Evolutionary conservation across 345 rosid genomes (phyloP).

Genomic region (Reutealis trisperma): DNA sequence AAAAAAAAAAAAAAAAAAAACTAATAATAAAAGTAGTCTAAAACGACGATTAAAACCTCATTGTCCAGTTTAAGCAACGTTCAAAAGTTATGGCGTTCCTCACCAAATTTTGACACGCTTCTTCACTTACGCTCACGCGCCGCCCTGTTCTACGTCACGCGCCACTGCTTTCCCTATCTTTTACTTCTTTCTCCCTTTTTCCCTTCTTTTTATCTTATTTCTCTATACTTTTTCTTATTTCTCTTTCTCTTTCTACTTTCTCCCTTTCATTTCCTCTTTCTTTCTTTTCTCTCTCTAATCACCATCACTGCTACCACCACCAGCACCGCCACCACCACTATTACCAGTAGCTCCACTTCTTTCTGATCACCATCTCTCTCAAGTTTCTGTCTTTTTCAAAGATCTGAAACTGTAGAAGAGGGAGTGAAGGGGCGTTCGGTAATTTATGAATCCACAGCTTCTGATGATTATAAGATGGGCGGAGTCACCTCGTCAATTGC

Average conservation of each 20-base stretch:
- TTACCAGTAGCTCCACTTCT: neutral
- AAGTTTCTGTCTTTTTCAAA: neutral
- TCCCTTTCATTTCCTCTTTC: neutral
- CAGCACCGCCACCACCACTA: neutral
- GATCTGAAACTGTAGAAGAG: constrained; percentile 16
- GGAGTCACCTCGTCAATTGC: constrained; percentile 97
- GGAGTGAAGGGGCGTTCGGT: neutral
- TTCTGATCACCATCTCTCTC: neutral
- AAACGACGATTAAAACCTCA: neutral
- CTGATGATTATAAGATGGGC: constrained; percentile 69
- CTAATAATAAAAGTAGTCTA: neutral
- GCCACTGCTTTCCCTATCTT: neutral
- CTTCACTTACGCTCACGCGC: constrained; percentile 2
- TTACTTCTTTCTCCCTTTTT: neutral
- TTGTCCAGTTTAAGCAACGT: too few species aligned
- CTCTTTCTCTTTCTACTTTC: neutral
- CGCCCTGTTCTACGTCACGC: neutral
- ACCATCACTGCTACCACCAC: constrained; percentile 7
- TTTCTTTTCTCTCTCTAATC: neutral
- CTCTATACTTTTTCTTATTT: neutral
- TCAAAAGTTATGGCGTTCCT: neutral
- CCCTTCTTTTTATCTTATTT: neutral
- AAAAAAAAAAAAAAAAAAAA: too few species aligned
- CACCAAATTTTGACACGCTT: constrained; percentile 1
- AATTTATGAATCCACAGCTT: constrained; percentile 40